phyloP scores from a whole-genome alignment of 768 basidiomycete species.

The Epithele typhae region DNA sequence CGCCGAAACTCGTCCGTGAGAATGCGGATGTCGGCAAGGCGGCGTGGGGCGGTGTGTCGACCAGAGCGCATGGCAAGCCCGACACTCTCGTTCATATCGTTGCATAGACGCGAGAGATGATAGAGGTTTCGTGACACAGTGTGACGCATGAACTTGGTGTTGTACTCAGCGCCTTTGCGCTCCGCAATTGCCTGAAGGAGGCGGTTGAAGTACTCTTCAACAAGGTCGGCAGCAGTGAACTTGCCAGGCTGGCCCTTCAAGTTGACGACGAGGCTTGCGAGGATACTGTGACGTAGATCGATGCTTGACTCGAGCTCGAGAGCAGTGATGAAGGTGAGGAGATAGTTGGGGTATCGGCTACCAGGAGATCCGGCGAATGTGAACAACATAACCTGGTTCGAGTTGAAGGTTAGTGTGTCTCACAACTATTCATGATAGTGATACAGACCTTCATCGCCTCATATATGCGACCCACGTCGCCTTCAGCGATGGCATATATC shows the following conservation, averaged over 20 bases:
- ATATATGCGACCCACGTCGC: conserved; percentile 30
- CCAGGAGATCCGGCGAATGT: conserved; percentile 31
- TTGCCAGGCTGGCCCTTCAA: conserved; percentile 20
- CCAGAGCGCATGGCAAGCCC: conserved; percentile 1
- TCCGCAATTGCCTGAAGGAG: conserved; percentile 18
- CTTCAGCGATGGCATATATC: conserved; percentile 24
- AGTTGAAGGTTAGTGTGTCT: no score
- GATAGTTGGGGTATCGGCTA: conserved; percentile 28
- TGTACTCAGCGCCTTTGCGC: conserved; percentile 19
- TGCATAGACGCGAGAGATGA: conserved; percentile 20
- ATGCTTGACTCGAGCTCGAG: conserved; percentile 29
- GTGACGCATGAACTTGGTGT: conserved; percentile 17
- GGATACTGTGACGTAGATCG: conserved; percentile 14
- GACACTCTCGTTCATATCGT: conserved; percentile 7
- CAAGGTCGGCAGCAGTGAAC: conserved; percentile 25
- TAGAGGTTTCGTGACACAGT: conserved; percentile 23
- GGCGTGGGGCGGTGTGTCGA: conserved; percentile 18
- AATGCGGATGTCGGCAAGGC: conserved; percentile 10
- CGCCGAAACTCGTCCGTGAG: conserved; percentile 16
- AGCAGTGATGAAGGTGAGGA: conserved; percentile 27
- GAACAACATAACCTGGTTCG: conserved; percentile 20
- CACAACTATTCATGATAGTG: neutral
- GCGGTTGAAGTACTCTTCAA: conserved; percentile 25
- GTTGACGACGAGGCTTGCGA: conserved; percentile 25
- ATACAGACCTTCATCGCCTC: conserved; percentile 28